Evolutionary conservation across 352 stramenopile species (phyloP).

Genomic region (Globisporangium middletonii): DNA sequence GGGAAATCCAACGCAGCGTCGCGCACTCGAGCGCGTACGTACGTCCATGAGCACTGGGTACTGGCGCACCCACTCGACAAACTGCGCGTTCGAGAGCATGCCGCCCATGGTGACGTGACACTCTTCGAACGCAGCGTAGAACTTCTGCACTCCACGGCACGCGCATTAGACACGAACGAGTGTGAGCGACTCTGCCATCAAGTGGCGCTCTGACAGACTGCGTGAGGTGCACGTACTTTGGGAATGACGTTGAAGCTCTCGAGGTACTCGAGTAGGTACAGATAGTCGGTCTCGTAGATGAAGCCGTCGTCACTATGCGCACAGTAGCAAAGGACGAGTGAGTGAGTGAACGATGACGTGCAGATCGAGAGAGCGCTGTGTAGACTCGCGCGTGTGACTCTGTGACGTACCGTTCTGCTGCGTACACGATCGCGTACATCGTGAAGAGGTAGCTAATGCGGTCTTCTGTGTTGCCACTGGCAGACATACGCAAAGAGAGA

Average conservation of each 20-base stretch:
- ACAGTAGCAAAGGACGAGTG: neutral
- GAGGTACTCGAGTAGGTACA: constrained; percentile 63
- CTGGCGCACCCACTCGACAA: constrained; percentile 70
- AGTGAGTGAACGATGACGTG: neutral
- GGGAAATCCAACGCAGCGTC: neutral
- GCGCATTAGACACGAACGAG: neutral
- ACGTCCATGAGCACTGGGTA: constrained; percentile 66
- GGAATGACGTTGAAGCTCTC: constrained; percentile 56
- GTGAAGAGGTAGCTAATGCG: constrained; percentile 85
- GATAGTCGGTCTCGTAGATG: constrained; percentile 66
- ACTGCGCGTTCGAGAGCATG: constrained; percentile 52
- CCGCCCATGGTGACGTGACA: constrained; percentile 49
- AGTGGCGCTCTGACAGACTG: neutral
- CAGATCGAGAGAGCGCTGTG: neutral
- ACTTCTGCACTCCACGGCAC: constrained; percentile 21
- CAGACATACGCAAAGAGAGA: constrained; percentile 5
- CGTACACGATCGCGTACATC: constrained; percentile 81
- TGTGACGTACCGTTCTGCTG: constrained; percentile 40
- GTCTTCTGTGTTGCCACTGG: constrained; percentile 81
- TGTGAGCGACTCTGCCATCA: neutral
- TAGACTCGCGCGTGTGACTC: neutral
- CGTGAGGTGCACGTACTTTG: constrained; percentile 24
- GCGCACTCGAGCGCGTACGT: neutral
- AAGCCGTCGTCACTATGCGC: constrained; percentile 40
- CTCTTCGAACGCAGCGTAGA: constrained; percentile 74